phyloP scores from a whole-genome alignment of 352 stramenopile genomes.

The Pythium coloratum region DNA sequence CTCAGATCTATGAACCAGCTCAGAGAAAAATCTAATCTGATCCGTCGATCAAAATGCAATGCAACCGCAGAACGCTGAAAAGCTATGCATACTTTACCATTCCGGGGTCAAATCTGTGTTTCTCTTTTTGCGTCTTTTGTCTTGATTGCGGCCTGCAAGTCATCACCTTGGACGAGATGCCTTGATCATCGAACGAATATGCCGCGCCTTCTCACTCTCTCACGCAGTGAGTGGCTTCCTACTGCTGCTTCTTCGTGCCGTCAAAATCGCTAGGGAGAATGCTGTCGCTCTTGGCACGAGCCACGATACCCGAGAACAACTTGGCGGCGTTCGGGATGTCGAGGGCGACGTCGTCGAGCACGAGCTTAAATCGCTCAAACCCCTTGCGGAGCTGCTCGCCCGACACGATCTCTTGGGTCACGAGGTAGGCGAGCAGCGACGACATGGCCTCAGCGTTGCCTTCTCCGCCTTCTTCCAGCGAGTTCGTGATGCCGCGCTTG shows the following conservation, averaged over 20 bases:
- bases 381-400: slow-evolving; percentile 70
- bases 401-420: slow-evolving; percentile 47
- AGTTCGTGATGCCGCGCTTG: slow-evolving; percentile 69
- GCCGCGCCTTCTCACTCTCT: background rate
- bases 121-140: slow-evolving; percentile 5
- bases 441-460: slow-evolving; percentile 37
- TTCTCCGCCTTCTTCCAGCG: slow-evolving; percentile 44
- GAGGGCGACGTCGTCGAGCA: slow-evolving; percentile 55
- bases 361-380: slow-evolving; percentile 81
- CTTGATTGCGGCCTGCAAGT: background rate
- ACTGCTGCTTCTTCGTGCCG: slow-evolving; percentile 29
- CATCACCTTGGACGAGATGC: background rate
- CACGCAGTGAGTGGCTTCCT: background rate
- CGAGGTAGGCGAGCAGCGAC: slow-evolving; percentile 44
- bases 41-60: background rate
- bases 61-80: background rate
- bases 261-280: slow-evolving; percentile 47
- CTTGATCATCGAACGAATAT: background rate
- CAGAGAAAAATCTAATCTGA: background rate
- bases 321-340: slow-evolving; percentile 34
- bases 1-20: background rate
- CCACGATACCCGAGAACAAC: slow-evolving; percentile 32
- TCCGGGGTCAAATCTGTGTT: slow-evolving; percentile 2
- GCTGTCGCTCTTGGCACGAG: slow-evolving; percentile 69
- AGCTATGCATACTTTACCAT: slow-evolving; percentile 12